Evolutionary conservation across 306 rosid genomes (phyloP), one percentile per base, ranked within the genome.

Genomic region (Begonia peltatifolia): DNA sequence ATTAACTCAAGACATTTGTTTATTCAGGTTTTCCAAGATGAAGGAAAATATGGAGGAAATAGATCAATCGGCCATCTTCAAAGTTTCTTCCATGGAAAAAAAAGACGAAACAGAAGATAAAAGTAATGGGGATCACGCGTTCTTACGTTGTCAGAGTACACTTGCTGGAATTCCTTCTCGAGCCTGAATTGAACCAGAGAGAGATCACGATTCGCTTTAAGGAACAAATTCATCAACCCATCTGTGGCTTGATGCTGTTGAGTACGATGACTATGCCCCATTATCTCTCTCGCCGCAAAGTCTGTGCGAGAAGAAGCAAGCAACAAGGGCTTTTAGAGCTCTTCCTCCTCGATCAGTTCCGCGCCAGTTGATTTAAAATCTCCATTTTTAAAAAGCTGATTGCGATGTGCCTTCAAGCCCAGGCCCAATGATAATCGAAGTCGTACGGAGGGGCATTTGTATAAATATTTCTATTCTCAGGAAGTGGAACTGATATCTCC

Each of bases 201-300:
- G 17, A 89, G 93, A 74, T 89, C 95, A 65, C 72, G 95, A 66
- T 76, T 80, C 44, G 95, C 90, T 63, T 72, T 85, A 22, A 78
- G 78, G 73, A 89, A 69, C 17, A 89, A 68, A 41, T 68, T 89
- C 62, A 74, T 54, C 62, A 89, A 64, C 1, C 84, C 87, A 11
- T 84, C 94, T 10, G 87, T 73, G 17, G 95, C 87, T 65, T 78
- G 81, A 50, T 82, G 79, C 50, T 74, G 86, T 38, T 77, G 62
- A 52, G 13, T 47, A 47, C 17, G 65, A 54, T 12, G 57, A 51
- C 36, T 60, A 25, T 66, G 61, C 54, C 56, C 82, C 97, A 82
- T 79, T 53, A 55, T 57, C 62, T 14, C 41, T 22, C 56, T 61
- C 56, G 13, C 50, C 9, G 50, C 16, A 16, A 47, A 15, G 38